Conservation (phyloP, 805 yeast genomes). For the Kuraishia capsulata region DNA sequence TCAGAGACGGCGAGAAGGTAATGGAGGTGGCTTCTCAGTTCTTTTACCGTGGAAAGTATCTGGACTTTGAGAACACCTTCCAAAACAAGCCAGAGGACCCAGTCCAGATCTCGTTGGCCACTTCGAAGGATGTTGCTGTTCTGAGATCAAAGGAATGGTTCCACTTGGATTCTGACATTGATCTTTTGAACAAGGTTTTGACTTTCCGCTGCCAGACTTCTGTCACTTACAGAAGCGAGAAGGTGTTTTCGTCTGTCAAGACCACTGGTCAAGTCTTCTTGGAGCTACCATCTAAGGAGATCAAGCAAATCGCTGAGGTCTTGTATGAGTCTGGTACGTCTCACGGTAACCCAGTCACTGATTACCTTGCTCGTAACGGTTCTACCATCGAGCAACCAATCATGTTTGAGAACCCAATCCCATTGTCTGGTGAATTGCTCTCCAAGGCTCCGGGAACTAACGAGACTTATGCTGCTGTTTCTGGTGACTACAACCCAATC, state of each 20-base stretch:
- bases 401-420: slow-evolving; percentile 82
- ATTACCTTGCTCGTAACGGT: slow-evolving; percentile 88
- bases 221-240: slow-evolving; percentile 69
- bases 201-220: slow-evolving; percentile 86
- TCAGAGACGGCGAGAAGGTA: slow-evolving; percentile 68
- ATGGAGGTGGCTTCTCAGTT: slow-evolving; percentile 93
- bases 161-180: slow-evolving; percentile 63
- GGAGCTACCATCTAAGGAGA: slow-evolving; percentile 89
- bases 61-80: slow-evolving; percentile 87
- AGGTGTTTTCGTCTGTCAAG: slow-evolving; percentile 67
- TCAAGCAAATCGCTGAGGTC: slow-evolving; percentile 73
- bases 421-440: slow-evolving; percentile 57
- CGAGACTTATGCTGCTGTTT: slow-evolving; percentile 93
- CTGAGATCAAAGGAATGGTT: slow-evolving; percentile 97
- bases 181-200: slow-evolving; percentile 69
- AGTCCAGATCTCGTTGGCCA: slow-evolving; percentile 60
- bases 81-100: slow-evolving; percentile 83
- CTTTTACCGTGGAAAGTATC: slow-evolving; percentile 91
- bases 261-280: slow-evolving; percentile 80
- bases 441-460: slow-evolving; percentile 90
- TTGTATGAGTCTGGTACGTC: slow-evolving; percentile 86
- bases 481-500: slow-evolving; percentile 98
- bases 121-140: slow-evolving; percentile 87
- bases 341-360: slow-evolving; percentile 95
- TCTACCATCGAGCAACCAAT: slow-evolving; percentile 91